Evolutionary conservation across 495 filamentous ascomycete species (phyloP), one percentile per base, ranked within the genome.

Genomic region (Neurospora pannonica): DNA sequence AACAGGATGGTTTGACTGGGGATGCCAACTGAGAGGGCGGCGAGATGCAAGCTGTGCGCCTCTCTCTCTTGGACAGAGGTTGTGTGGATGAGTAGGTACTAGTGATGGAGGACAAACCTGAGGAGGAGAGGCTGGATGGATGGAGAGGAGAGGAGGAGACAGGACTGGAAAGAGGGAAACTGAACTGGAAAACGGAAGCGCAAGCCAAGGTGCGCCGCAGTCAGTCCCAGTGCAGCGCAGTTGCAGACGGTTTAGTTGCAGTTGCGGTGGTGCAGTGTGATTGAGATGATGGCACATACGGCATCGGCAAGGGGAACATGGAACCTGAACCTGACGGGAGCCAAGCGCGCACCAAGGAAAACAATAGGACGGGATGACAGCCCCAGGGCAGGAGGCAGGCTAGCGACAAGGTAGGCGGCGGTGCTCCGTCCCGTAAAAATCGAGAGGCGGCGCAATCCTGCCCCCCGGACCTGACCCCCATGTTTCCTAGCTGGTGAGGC

Each of bases 351-450:
- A 78, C 73, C 75, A 46, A 46, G 42, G 42, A 79, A 76, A 81
- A 78, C 76, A 78, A 79, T 74, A 74, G 71, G 73, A 43, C 39
- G 73, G 72, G 54, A 67, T 67, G 54, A 67, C 54, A 37, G 31
- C 31, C 31, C 31, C 31, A 62, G 54, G 54, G 54, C 54, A 62
- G 54, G 54, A 62, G 15, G 5, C 54, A 67, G 54, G 54, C 54
- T 34, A 62, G 54, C 1, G 54, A 67, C 54, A 67, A 67, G 48
- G 48, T 67, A 67, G 54, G 54, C 54, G 54, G 54, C 54, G 54
- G 54, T 67, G 54, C 54, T 67, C 24, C 75, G 76, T 75, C 76
- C 74, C 76, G 77, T 75, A 74, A 79, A 81, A 79, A 79, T 73
- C 54, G 74, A 72, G 76, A 77, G 75, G 79, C 75, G 77, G 77